Evolutionary conservation across 768 basidiomycete species (phyloP).

Genomic region (Suillus luteus): DNA sequence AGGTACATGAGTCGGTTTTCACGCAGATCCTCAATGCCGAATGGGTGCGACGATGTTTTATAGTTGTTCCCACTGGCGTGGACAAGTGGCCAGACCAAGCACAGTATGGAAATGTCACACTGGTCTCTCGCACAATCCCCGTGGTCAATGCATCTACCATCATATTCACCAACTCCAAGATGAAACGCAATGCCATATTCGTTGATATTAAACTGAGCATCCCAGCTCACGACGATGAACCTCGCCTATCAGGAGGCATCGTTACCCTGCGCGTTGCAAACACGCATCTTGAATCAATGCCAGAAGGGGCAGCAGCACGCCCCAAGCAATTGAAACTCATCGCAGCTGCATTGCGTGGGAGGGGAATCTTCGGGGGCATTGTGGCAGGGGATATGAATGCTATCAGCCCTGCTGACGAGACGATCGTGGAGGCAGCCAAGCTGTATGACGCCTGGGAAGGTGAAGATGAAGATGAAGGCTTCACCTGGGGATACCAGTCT

Average conservation of each 20-base stretch:
- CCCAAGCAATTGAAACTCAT: slow-evolving; percentile 56
- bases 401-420: slow-evolving; percentile 48
- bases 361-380: slow-evolving; percentile 54
- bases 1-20: slow-evolving; percentile 53
- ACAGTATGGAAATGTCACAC: slow-evolving; percentile 68
- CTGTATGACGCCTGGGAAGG: slow-evolving; percentile 62
- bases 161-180: slow-evolving; percentile 51
- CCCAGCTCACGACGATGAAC: slow-evolving; percentile 32
- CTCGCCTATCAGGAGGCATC: slow-evolving; percentile 37
- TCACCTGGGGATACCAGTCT: slow-evolving; percentile 76
- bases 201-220: slow-evolving; percentile 54
- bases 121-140: slow-evolving; percentile 58
- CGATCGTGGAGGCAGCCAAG: slow-evolving; percentile 45
- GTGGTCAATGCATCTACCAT: slow-evolving; percentile 52
- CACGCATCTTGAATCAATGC: slow-evolving; percentile 73
- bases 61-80: slow-evolving; percentile 53
- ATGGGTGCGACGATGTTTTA: slow-evolving; percentile 66
- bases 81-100: slow-evolving; percentile 55
- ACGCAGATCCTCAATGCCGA: slow-evolving; percentile 49
- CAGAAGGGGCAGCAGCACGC: slow-evolving; percentile 44
- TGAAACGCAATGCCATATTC: slow-evolving; percentile 57
- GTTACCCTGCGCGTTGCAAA: slow-evolving; percentile 64
- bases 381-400: slow-evolving; percentile 77
- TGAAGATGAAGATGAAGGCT: slow-evolving; percentile 45
- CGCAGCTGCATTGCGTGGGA: slow-evolving; percentile 49